Evolutionary conservation across 495 filamentous ascomycete genomes (phyloP), one percentile per base, ranked within the genome.

Genomic region (Clohesyomyces aquaticus): DNA sequence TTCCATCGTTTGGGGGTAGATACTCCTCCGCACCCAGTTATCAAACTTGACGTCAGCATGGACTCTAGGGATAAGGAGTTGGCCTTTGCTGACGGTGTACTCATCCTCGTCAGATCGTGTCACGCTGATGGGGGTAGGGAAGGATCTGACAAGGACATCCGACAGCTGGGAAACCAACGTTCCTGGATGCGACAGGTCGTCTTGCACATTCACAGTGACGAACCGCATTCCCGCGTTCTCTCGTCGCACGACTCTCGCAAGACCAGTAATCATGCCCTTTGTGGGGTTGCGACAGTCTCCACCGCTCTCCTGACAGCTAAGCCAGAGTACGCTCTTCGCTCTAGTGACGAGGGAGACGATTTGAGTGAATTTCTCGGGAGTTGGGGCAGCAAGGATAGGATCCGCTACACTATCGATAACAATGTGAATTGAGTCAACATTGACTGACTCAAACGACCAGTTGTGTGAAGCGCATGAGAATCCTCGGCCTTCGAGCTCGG

Each of bases 181-280:
- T 47, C 43, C 21, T 18, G 8, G 1, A 43, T 72, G 65, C 4
- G 63, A 61, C 50, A 75, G 66, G 28, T 41, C 27, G 2, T 60
- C 45, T 23, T 60, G 57, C 1, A 51, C 28, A 51, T 60, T 29
- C 1, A 60, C 1, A 32, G 65, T 76, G 18, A 75, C 42, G 18
- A 22, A 66, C 59, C 19, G 68, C 41, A 57, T 9, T 11, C 19
- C 1, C 19, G 14, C n/a, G 47, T 64, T 57, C 27, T 64, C 61
- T 18, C 12, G 9, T n/a, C 61, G 35, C 16, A 27, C 51, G 21
- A 43, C 27, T 23, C 52, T 1, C 3, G 52, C 21, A 27, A 64
- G 29, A 2, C 54, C 61, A 6, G 38, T 64, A 1, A 64, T 22
- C 10, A 56, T 2, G n/a, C 57, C 46, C 11, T 38, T 25, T 2